These are phyloP conservation scores for Aspergillus quadrilineatus DNA, from an alignment of 2,329 filamentous ascomycete genomes.

Conservation along the genomic window DNA sequence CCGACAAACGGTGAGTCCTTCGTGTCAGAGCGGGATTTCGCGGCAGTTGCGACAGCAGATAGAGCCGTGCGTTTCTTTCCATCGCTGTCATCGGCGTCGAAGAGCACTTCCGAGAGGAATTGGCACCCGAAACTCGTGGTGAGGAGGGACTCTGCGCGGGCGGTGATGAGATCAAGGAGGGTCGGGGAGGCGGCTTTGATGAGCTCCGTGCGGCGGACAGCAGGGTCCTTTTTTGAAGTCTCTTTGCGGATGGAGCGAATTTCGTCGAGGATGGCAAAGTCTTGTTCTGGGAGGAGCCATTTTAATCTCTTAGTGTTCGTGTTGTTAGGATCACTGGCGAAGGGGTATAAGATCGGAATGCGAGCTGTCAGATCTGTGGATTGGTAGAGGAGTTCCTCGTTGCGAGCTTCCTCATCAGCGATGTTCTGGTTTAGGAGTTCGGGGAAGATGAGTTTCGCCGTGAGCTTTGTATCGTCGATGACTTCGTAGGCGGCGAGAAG, in stretches of 20 bases:
- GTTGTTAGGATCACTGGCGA: constrained; percentile 50
- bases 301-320: constrained; percentile 52
- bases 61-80: constrained; percentile 66
- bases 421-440: constrained; percentile 74
- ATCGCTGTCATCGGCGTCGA: constrained; percentile 62
- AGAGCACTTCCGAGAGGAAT: constrained; percentile 77
- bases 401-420: constrained; percentile 33
- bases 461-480: constrained; percentile 90
- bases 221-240: constrained; percentile 90
- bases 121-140: constrained; percentile 81
- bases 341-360: constrained; percentile 74
- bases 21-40: constrained; percentile 47
- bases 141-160: constrained; percentile 66
- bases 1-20: constrained; percentile 67
- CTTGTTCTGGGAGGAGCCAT: constrained; percentile 63
- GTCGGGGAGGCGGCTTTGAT: constrained; percentile 70
- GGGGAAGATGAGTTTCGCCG: constrained; percentile 78
- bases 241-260: constrained; percentile 74
- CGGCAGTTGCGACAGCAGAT: constrained; percentile 58
- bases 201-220: constrained; percentile 72
- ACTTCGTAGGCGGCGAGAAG: constrained; percentile 86
- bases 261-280: constrained; percentile 71
- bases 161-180: constrained; percentile 70
- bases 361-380: constrained; percentile 52
- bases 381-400: constrained; percentile 46